A percentile compares a stretch with the other conserved stretches of the same genome.
Conservation (phyloP, 306 rosid species). For the Pyrus bretschneideri region DNA sequence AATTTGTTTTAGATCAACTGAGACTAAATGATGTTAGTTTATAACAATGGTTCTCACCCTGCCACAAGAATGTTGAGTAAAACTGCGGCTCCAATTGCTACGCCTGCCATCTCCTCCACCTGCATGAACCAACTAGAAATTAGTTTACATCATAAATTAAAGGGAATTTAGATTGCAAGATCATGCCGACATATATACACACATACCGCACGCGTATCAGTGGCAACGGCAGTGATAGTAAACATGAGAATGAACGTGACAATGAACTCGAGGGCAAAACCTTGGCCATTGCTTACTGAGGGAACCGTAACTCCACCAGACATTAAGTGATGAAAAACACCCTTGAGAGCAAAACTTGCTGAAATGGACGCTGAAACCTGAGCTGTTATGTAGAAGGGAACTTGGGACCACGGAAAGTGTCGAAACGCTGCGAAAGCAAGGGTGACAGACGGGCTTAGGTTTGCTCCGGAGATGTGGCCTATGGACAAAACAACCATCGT, state of each 20-base stretch:
- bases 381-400: slow-evolving; percentile 33
- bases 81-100: slow-evolving; percentile 51
- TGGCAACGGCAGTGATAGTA: slow-evolving; percentile 32
- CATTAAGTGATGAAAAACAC: slow-evolving; percentile 23
- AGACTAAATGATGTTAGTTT: neutral
- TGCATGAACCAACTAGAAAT: slow-evolving; percentile 20
- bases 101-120: slow-evolving; percentile 46
- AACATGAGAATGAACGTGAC: slow-evolving; percentile 49
- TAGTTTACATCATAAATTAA: neutral
- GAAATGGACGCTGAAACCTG: slow-evolving; percentile 34
- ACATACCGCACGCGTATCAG: slow-evolving; percentile 50
- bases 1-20: neutral
- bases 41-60: slow-evolving; percentile 29
- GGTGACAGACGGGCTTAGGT: slow-evolving; percentile 56
- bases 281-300: slow-evolving; percentile 25
- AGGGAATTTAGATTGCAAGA: neutral
- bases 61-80: slow-evolving; percentile 50
- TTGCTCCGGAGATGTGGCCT: slow-evolving; percentile 56
- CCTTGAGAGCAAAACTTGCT: slow-evolving; percentile 29
- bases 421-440: slow-evolving; percentile 36
- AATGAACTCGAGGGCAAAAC: slow-evolving; percentile 47
- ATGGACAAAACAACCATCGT: slow-evolving; percentile 27
- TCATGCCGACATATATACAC: neutral
- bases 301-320: slow-evolving; percentile 48
- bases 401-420: slow-evolving; percentile 32